Evolutionary conservation across 192 early-diverging fungal species (phyloP).

Genomic region (Linnemannia exigua): DNA sequence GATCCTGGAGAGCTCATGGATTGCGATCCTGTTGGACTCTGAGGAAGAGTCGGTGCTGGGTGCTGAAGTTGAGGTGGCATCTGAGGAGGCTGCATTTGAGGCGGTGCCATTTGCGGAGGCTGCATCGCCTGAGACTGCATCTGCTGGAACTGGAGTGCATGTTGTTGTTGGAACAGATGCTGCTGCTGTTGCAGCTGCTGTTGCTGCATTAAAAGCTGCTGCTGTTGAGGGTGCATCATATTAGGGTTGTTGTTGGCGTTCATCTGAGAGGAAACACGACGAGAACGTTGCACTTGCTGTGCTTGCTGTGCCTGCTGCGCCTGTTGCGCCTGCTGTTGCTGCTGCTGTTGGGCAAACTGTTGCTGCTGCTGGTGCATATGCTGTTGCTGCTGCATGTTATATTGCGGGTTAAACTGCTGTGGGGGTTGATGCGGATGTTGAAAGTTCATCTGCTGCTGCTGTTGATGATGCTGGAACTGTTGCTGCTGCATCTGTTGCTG

Average conservation of each 20-base stretch:
- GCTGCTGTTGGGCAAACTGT: conserved; percentile 22
- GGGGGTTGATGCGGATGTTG: conserved; percentile 14
- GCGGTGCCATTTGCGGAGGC: conserved; percentile 18
- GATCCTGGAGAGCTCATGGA: conserved; percentile 49
- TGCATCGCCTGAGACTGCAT: conserved; percentile 34
- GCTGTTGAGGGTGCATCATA: conserved; percentile 30
- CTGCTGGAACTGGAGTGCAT: conserved; percentile 40
- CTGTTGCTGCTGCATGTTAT: conserved; percentile 9
- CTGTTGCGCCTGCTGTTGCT: conserved; percentile 28
- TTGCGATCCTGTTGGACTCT: conserved; percentile 43
- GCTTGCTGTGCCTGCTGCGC: conserved; percentile 25
- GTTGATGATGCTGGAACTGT: not conserved
- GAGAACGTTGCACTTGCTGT: conserved; percentile 28
- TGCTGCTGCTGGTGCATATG: conserved; percentile 22
- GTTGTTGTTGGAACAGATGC: conserved; percentile 46
- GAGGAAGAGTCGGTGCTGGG: conserved; percentile 22
- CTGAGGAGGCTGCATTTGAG: conserved; percentile 20
- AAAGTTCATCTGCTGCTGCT: conserved; percentile 4
- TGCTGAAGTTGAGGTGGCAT: conserved; percentile 20
- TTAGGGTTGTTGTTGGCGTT: conserved; percentile 13
- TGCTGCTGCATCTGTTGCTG: not conserved
- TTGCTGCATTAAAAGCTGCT: conserved; percentile 34
- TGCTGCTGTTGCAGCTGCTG: conserved; percentile 55
- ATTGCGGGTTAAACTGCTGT: conserved; percentile 1
- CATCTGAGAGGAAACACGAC: conserved; percentile 34